These are phyloP conservation scores for Candida sojae DNA, from an alignment of 1,139 yeast species.

Conservation along the genomic window DNA sequence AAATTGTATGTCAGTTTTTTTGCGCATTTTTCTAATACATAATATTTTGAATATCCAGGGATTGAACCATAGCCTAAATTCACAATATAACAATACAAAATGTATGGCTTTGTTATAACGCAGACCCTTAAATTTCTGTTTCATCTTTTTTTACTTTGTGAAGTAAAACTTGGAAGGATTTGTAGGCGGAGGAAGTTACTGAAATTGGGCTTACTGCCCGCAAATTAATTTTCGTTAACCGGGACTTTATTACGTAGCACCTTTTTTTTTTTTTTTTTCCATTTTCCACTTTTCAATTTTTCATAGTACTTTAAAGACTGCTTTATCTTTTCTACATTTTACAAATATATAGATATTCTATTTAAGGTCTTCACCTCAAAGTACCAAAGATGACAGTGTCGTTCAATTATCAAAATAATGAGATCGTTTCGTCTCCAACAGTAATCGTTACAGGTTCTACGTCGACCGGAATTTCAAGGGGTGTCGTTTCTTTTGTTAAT, in stretches of 20 bases:
- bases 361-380: too few relatives aligned
- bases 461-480: conserved; percentile 18
- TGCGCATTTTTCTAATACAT: too few relatives aligned
- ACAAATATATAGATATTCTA: too few relatives aligned
- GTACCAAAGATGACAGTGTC: conserved; percentile 23
- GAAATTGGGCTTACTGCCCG: too few relatives aligned
- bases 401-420: conserved; percentile 38
- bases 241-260: neutral
- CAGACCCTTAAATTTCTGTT: too few relatives aligned
- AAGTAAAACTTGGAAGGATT: too few relatives aligned
- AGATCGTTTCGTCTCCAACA: conserved; percentile 45
- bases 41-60: too few relatives aligned
- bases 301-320: neutral
- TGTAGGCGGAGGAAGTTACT: conserved; percentile 7
- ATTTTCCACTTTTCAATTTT: neutral
- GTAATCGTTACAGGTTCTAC: conserved; percentile 39
- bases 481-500: conserved; percentile 35
- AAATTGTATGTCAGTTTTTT: too few relatives aligned
- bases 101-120: too few relatives aligned
- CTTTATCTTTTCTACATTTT: neutral
- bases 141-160: too few relatives aligned
- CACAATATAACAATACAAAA: too few relatives aligned
- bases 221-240: neutral
- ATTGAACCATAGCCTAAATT: too few relatives aligned
- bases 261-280: neutral